Evolutionary conservation across 345 rosid species (phyloP), one percentile per base, ranked within the genome.

Genomic region (Salix exigua): DNA sequence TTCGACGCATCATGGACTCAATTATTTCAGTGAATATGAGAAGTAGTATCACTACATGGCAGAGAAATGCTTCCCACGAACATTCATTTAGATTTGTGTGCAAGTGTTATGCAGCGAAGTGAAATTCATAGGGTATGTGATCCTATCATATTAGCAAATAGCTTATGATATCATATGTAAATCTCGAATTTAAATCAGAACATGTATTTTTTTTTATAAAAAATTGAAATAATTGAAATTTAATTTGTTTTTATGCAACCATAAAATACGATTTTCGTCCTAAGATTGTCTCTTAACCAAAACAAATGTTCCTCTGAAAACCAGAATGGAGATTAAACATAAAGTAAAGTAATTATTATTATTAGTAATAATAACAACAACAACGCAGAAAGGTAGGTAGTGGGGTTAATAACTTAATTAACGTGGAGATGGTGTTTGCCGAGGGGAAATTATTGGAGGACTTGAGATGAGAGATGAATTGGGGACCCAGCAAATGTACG

Each of bases 401-500:
- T 26, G 46, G 62, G 62, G 63, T 2, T n/a, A 3, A 11, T 48
- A 4, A 31, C 3, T 28, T 35, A 14, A 18, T 38, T 13, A 25
- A 16, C 18, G 6, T 14, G 10, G 26, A 5, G 55, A 30, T 17
- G 14, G 63, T 58, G 63, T 58, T 23, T 58, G 23, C 16, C 28
- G 25, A 37, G 38, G 42, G 30, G 63, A 79, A 75, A 61, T 73
- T 31, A 70, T 70, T 68, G 72, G 58, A 19, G 38, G 63, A 5
- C 21, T 26, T 25, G 14, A 37, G 9, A 16, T 25, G 14, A 37
- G 9, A 16, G 51, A 23, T 48, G 40, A 31, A 17, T 26, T 2
- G 11, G 72, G 75, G 79, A 31, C 76, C 82, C 76, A 65, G 25
- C 2, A 38, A 11, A 3, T 74, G 87, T 88, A 84, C 86, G 84